Percentiles rank a stretch among this genome's conserved stretches.
These are phyloP conservation scores for Tulasnella sp. DNA, from an alignment of 768 basidiomycete genomes.

Conservation along the genomic window DNA sequence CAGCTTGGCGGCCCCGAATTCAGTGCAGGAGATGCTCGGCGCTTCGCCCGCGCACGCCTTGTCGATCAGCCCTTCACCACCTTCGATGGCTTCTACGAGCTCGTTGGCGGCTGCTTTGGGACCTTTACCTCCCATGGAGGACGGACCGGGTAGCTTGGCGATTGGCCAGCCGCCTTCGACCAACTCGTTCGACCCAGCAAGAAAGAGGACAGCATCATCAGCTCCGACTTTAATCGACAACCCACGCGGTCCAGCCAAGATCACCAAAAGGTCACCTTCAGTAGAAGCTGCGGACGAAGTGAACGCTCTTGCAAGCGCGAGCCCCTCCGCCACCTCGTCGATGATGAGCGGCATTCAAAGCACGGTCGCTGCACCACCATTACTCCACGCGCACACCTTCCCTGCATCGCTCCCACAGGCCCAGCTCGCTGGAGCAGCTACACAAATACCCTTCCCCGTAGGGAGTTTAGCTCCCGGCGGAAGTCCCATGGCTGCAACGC, in stretches of 20 bases:
- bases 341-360: not conserved
- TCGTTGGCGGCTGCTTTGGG: not conserved
- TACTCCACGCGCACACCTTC: constrained; percentile 26
- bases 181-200: constrained; percentile 7
- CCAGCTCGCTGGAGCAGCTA: not conserved
- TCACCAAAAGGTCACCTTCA: constrained; percentile 25
- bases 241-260: not conserved
- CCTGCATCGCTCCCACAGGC: constrained; percentile 4
- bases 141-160: constrained; percentile 9
- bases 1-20: not conserved
- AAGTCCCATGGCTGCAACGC: not conserved
- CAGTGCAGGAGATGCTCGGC: not conserved
- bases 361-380: constrained; percentile 7
- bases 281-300: not conserved
- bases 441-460: not conserved
- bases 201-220: constrained; percentile 25
- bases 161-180: constrained; percentile 6
- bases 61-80: constrained; percentile 1
- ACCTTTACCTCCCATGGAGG: constrained; percentile 14
- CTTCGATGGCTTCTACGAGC: not conserved
- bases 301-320: not conserved
- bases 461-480: not conserved
- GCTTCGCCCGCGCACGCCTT: constrained; percentile 8
- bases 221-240: constrained; percentile 20
- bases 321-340: not conserved